Evolutionary conservation across 2,329 filamentous ascomycete species (phyloP), one percentile per base, ranked within the genome.

Genomic region (Neopestalotiopsis clavispora): DNA sequence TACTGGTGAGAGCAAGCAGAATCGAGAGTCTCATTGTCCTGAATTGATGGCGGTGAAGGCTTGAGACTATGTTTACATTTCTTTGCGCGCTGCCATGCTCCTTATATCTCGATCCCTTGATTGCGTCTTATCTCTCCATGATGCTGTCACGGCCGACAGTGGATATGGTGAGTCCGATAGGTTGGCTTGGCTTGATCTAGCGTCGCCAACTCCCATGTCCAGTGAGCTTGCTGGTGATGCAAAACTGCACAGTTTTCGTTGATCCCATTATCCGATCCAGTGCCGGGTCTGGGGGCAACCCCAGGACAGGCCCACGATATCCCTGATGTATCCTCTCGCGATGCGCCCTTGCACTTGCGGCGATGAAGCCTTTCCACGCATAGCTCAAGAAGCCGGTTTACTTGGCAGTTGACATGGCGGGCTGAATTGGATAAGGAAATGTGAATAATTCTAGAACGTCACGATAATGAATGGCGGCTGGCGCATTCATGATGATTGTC

Each of bases 101-200:
- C 59, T 62, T 62, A 62, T 62, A 62, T 13, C 32, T 62, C 12
- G 32, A 62, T 14, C 20, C 13, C 13, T 10, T 23, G 34, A 62
- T 62, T 62, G 32, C 59, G 59, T 62, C 59, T 62, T 62, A 62
- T 62, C 59, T 62, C 30, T 40, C 32, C 4, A 40, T 62, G 59
- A 62, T 62, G 59, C 34, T 62, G 32, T 62, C 34, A 62, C 32
- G 32, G 32, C 30, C 6, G 12, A 34, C 59, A 62, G 59, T 34
- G 59, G 59, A 34, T 30, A 30, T 62, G 9, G 20, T 30, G 57
- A 34, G 13, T n/a, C 57, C 30, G 20, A 34, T 59, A 59, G 57
- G 23, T 30, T 59, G 57, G 57, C 57, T 59, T 59, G 57, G 57
- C 57, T n/a, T 9, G 34, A 62, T 40, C 59, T 62, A 62, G 59